Base-by-base conservation (phyloP, 2,329 filamentous ascomycete genomes). In the Tolypocladium paradoxum region DNA sequence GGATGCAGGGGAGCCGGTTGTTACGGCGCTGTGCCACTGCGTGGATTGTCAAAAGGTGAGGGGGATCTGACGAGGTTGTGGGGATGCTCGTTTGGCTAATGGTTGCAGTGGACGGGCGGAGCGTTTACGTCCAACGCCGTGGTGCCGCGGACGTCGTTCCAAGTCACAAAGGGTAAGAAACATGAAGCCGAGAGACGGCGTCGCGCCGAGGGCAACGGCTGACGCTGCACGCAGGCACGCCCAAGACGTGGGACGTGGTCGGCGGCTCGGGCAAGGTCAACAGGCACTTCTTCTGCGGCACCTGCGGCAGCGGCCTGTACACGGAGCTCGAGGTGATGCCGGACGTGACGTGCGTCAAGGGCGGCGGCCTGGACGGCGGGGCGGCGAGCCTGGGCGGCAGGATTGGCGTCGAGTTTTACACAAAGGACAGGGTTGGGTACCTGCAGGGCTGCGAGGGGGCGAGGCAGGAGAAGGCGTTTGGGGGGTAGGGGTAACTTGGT, bases 91-190 rank as follows among this genome's bases (percentile, higher is more conserved):
- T 29, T 29, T 29, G 22, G n/a, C 38, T 47, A 27, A 50, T n/a
- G 12, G 24, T 6, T 2, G 7, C 35, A 74, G 67, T 76, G 74
- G 73, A 73, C 76, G 9, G 77, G 78, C 38, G 68, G 74, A n/a
- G 71, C 77, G 16, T 81, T 73, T 61, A 79, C 78, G 34, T 74
- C 76, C 60, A 82, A 81, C 61, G 70, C 71, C 11, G 68, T 80
- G 3, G 71, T 81, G 3, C 69, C 75, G 4, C 70, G 73, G 18
- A 61, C 62, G 9, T 63, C 64, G 29, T 78, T 81, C 64, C 69
- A 69, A 34, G 67, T 81, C 27, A 76, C 71, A 49, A 74, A 77
- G 60, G 77, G 74, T 73, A n/a, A n/a, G n/a, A n/a, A n/a, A n/a
- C n/a, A n/a, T n/a, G n/a, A n/a, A n/a, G n/a, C n/a, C 4, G 20